phyloP scores from a whole-genome alignment of 257 asterid genomes.

The Nyctanthes arbortristis region DNA sequence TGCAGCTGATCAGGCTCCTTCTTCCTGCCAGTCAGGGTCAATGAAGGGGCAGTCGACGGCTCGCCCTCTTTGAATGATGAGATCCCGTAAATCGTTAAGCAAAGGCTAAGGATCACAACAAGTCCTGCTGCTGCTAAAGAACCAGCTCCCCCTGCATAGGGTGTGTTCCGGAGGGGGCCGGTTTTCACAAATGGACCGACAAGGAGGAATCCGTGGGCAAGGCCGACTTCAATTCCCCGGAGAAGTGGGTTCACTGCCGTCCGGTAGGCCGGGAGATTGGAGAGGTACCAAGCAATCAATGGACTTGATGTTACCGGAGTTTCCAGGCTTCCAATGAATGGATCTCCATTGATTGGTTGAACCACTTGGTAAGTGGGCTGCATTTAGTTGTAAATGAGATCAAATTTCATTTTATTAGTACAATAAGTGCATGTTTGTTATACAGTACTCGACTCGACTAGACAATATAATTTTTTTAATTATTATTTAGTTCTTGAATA shows the following conservation, averaged over 20 bases:
- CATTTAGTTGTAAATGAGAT: conserved; percentile 6
- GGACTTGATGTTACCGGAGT: conserved; percentile 98
- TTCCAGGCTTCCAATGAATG: conserved; percentile 94
- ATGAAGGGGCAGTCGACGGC: conserved; percentile 43
- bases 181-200: conserved; percentile 55
- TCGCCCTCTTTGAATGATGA: conserved; percentile 53
- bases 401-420: no score
- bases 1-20: conserved; percentile 65
- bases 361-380: conserved; percentile 97
- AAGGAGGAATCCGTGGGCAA: conserved; percentile 51
- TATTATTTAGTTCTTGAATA: no score
- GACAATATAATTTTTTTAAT: no score
- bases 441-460: background rate
- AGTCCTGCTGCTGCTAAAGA: conserved; percentile 54
- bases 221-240: conserved; percentile 53
- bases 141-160: conserved; percentile 43
- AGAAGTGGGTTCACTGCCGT: conserved; percentile 65
- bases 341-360: conserved; percentile 93
- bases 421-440: background rate
- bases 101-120: conserved; percentile 41
- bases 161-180: conserved; percentile 50
- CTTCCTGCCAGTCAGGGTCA: conserved; percentile 54
- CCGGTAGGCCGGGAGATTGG: conserved; percentile 68
- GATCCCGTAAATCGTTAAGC: conserved; percentile 44
- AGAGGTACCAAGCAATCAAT: conserved; percentile 88